These are phyloP conservation scores for Ogataea kodamae DNA, from an alignment of 805 yeast genomes.

Conservation along the genomic window DNA sequence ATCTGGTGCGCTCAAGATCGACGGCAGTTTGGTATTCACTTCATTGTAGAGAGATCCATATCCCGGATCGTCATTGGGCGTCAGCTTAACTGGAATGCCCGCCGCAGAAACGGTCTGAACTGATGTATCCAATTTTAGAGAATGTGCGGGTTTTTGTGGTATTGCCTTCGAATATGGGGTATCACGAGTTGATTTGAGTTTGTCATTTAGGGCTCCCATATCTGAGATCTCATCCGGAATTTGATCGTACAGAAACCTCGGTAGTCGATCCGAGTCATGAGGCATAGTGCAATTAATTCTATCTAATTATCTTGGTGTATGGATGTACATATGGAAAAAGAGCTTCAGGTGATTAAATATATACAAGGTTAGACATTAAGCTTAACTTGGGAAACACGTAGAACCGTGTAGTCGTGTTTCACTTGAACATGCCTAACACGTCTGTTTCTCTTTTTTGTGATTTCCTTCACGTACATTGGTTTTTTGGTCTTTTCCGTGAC, in stretches of 20 bases:
- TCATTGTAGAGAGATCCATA: conserved; percentile 20
- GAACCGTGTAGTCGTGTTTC: conserved; percentile 72
- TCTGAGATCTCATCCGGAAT: conserved; percentile 29
- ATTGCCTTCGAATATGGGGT: conserved; percentile 27
- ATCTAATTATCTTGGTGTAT: conserved; percentile 1
- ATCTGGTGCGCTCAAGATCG: conserved; percentile 16
- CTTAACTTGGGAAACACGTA: conserved; percentile 70
- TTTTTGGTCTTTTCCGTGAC: conserved; percentile 84
- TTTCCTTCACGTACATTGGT: conserved; percentile 67
- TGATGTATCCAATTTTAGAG: conserved; percentile 22
- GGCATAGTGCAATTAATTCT: conserved; percentile 1
- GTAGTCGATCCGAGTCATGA: conserved; percentile 20
- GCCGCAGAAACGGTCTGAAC: conserved; percentile 12
- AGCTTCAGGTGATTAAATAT: conserved; percentile 1
- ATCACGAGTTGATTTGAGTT: conserved; percentile 18
- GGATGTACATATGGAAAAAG: neutral
- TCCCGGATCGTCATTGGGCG: conserved; percentile 1
- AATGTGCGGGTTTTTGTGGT: conserved; percentile 7
- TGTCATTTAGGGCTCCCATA: conserved; percentile 23
- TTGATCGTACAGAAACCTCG: conserved; percentile 30
- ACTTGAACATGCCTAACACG: conserved; percentile 61
- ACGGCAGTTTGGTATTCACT: conserved; percentile 19
- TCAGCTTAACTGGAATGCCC: conserved; percentile 20
- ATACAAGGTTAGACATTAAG: conserved; percentile 35
- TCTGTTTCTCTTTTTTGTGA: conserved; percentile 78